Evolutionary conservation across 305 asterid species (phyloP).

Genomic region (Solanum chacoense): DNA sequence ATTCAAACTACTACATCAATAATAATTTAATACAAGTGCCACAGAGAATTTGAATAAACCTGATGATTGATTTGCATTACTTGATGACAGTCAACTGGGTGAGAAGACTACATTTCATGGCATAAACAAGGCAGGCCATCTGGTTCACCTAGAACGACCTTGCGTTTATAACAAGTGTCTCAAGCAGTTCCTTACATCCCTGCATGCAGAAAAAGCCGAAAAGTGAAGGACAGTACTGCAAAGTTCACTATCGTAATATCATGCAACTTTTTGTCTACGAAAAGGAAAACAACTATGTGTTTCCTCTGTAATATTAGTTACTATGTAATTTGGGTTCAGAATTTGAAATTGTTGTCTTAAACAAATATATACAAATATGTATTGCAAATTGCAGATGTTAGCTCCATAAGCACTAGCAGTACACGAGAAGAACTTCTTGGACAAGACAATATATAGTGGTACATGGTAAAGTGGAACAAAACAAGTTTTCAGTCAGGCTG

Average conservation of each 20-base stretch:
- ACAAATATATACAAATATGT: background rate
- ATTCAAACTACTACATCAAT: background rate
- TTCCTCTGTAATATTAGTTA: background rate
- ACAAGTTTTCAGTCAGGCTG: background rate
- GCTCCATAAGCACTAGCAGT: background rate
- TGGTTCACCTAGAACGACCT: slow-evolving; percentile 84
- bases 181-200: slow-evolving; percentile 54
- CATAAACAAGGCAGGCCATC: slow-evolving; percentile 78
- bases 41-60: background rate
- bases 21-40: background rate
- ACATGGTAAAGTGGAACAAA: background rate
- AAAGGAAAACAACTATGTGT: background rate
- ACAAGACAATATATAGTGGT: background rate
- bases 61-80: background rate
- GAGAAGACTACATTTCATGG: slow-evolving; percentile 40
- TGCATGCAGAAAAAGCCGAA: slow-evolving; percentile 27
- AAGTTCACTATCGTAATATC: background rate
- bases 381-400: background rate
- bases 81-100: slow-evolving; percentile 59
- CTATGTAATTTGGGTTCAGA: background rate
- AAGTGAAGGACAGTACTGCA: slow-evolving; percentile 6
- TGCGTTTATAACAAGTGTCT: slow-evolving; percentile 59
- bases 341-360: background rate
- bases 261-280: background rate
- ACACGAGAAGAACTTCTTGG: background rate